These are phyloP conservation scores for Suillus subalutaceus DNA, from an alignment of 768 basidiomycete species.

Conservation along the genomic window DNA sequence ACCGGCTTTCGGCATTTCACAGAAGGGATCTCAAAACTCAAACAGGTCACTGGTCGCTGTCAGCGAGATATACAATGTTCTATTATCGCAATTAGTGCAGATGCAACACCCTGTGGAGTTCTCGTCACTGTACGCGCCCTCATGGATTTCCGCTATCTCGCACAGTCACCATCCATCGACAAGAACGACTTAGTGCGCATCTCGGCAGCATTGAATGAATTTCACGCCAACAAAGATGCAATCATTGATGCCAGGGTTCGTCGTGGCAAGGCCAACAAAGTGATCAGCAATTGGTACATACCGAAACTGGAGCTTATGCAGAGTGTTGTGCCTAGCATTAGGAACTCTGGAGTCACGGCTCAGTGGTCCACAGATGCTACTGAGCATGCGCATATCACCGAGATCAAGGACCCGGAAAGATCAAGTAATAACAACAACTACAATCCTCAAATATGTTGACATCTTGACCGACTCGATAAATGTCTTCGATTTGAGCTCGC, in stretches of 20 bases:
- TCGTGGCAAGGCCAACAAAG: conserved; percentile 25
- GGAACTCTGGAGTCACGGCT: conserved; percentile 30
- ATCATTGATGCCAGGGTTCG: conserved; percentile 35
- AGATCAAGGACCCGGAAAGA: conserved; percentile 35
- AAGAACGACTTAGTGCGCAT: conserved; percentile 25
- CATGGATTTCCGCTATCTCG: too few species aligned
- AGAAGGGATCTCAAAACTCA: conserved; percentile 42
- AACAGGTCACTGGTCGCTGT: conserved; percentile 42
- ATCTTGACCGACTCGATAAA: conserved; percentile 36
- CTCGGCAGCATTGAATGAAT: conserved; percentile 24
- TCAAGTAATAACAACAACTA: conserved; percentile 37
- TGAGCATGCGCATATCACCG: conserved; percentile 36
- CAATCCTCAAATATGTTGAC: conserved; percentile 36
- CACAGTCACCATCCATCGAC: conserved; percentile 32
- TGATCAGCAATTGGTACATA: conserved; percentile 39
- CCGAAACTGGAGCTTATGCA: conserved; percentile 45
- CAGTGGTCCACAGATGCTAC: conserved; percentile 41
- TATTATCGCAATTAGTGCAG: conserved; percentile 38
- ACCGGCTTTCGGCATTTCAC: conserved; percentile 38
- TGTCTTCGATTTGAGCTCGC: conserved; percentile 30
- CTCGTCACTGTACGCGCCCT: conserved; percentile 36
- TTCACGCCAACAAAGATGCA: conserved; percentile 37
- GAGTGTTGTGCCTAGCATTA: conserved; percentile 33
- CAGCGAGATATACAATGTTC: conserved; percentile 39
- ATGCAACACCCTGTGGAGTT: conserved; percentile 31